Base-by-base conservation (phyloP, 2,329 filamentous ascomycete genomes). In the Elsinoe batatas region DNA sequence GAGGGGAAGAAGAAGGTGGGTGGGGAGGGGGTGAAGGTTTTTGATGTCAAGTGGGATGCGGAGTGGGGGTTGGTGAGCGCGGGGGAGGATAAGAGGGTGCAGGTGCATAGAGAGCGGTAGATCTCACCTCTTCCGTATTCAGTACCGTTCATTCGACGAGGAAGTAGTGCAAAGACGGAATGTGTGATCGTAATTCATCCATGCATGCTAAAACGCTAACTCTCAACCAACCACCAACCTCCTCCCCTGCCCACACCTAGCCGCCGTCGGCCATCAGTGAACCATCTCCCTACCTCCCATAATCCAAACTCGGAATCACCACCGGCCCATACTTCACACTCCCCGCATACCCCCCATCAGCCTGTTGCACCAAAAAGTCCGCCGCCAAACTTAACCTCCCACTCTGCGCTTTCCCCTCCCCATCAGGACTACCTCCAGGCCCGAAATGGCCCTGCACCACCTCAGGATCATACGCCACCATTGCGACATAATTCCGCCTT, bases 251-350 rank as follows among this genome's bases (percentile, higher is more conserved):
- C 15, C 15, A 2, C 7, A 13, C 40, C 17, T 26, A n/a, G 8
- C 17, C 26, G 1, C 44, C 6, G 18, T 18, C 26, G 6, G 3
- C 7, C 7, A 7, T 8, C 26, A 8, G 26, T 8, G 26, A 2
- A 30, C 7, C 26, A 6, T 2, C 7, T 30, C 26, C 43, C 57
- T 59, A 77, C 59, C 74, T 66, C 35, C 75, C 75, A 65, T 76
- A 77, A 64, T 77, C 75, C 64, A 77, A 65, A 59, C 73, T 90
- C 37, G 93, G 93, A 63, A 98, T 84, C 71, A 97, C 91, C 13
- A 98, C 93, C 10, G 93, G 93, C 0, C 93, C 93, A 69, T 95
- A 98, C 74, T 98, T 98, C 62, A 93, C 91, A 47, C 93, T 88
- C 61, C 80, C 79, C 37, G 82, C 86, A 69, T 86, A 91, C 1